A percentile compares a stretch with the other conserved stretches of the same genome.
Conservation (phyloP, 805 yeast genomes). For the Hanseniaspora nectarophila region DNA sequence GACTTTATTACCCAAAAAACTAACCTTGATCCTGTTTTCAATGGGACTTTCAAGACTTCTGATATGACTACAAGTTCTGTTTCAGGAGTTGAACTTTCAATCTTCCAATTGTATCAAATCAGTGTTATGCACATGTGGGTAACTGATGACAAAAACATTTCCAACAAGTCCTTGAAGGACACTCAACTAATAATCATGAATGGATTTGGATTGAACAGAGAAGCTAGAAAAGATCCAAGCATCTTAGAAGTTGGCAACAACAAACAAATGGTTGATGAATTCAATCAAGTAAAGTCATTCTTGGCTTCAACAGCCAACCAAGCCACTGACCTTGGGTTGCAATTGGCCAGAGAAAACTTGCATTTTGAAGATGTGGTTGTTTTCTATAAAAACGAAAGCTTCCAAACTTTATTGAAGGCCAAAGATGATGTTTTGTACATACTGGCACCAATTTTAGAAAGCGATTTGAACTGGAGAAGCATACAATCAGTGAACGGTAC, state of each 20-base stretch:
- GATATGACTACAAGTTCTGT: conserved; percentile 24
- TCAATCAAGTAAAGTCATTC: conserved; percentile 35
- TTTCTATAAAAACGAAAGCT: conserved; percentile 84
- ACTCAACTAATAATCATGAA: conserved; percentile 48
- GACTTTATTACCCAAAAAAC: conserved; percentile 31
- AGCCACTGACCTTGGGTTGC: conserved; percentile 57
- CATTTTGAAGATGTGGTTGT: conserved; percentile 48
- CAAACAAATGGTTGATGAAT: conserved; percentile 27
- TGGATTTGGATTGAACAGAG: conserved; percentile 30
- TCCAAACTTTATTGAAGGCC: conserved; percentile 52
- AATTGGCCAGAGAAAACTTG: conserved; percentile 35
- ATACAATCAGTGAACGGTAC: conserved; percentile 54
- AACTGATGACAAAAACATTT: conserved; percentile 18
- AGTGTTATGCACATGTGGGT: conserved; percentile 75
- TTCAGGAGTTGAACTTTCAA: conserved; percentile 32
- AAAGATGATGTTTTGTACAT: conserved; percentile 40
- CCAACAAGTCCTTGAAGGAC: conserved; percentile 42
- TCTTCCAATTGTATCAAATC: conserved; percentile 50
- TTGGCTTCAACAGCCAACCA: conserved; percentile 60
- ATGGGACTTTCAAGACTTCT: conserved; percentile 41
- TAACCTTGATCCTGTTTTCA: conserved; percentile 50
- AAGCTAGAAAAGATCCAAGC: conserved; percentile 18
- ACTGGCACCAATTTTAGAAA: conserved; percentile 64
- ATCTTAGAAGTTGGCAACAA: conserved; percentile 18
- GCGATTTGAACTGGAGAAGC: conserved; percentile 70